Conservation (phyloP, 352 stramenopile species). For the Peronosclerospora sorghi region DNA sequence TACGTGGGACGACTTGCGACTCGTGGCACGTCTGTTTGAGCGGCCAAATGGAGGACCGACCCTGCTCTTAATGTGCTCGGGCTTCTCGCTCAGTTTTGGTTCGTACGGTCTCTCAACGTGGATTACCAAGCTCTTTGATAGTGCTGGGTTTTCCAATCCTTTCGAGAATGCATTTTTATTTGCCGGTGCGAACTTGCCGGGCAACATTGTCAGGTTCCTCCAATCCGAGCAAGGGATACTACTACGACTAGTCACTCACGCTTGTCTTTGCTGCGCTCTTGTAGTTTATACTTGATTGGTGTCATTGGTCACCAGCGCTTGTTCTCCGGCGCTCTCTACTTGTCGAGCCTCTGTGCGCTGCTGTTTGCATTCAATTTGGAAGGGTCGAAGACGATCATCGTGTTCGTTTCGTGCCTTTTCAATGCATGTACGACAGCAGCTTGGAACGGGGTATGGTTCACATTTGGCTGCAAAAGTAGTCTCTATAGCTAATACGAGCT, state of each 20-base stretch:
- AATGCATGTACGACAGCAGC: conserved; percentile 83
- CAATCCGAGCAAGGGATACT: not conserved
- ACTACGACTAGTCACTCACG: too few relatives aligned
- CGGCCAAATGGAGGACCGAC: conserved; percentile 30
- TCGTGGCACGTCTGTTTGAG: conserved; percentile 41
- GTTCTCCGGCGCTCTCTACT: conserved; percentile 52
- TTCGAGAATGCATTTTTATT: conserved; percentile 92
- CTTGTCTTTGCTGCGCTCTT: too few relatives aligned
- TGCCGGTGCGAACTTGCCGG: conserved; percentile 83
- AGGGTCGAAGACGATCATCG: conserved; percentile 57
- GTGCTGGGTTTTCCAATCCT: conserved; percentile 73
- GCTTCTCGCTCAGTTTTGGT: conserved; percentile 75
- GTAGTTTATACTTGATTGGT: conserved; percentile 59
- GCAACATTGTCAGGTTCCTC: conserved; percentile 75
- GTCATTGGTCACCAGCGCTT: conserved; percentile 58
- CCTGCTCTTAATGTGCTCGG: conserved; percentile 55
- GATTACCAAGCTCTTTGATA: conserved; percentile 90
- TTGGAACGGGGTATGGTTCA: conserved; percentile 77
- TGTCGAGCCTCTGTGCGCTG: conserved; percentile 49
- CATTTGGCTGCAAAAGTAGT: not conserved
- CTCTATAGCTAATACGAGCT: not conserved
- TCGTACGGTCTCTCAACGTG: conserved; percentile 89
- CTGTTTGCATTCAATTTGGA: conserved; percentile 75
- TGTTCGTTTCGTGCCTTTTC: conserved; percentile 84
- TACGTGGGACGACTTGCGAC: conserved; percentile 45